These are phyloP conservation scores for Escallonia rubra DNA, from an alignment of 129 eudicot species.

Conservation along the genomic window DNA sequence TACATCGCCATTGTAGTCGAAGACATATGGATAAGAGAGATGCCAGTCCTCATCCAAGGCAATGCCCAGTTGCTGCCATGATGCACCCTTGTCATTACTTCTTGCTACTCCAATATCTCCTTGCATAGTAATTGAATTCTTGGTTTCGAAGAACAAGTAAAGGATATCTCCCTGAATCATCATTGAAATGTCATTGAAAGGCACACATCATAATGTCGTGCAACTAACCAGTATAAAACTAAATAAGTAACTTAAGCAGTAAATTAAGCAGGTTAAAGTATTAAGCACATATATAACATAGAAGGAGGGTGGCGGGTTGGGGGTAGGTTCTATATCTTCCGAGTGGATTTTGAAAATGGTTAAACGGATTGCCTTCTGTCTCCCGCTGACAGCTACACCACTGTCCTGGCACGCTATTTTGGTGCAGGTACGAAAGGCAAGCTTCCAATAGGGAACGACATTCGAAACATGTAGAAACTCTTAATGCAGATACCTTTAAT, in stretches of 20 bases:
- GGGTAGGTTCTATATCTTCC: too few relatives aligned
- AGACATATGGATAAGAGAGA: slow-evolving; percentile 85
- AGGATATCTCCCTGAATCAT: slow-evolving; percentile 62
- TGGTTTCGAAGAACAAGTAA: slow-evolving; percentile 71
- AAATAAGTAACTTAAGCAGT: not conserved
- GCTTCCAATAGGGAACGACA: too few relatives aligned
- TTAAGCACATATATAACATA: not conserved
- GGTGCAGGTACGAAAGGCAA: too few relatives aligned
- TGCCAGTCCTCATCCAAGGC: slow-evolving; percentile 89
- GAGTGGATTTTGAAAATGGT: too few relatives aligned
- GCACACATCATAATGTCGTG: not conserved
- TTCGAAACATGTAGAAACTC: too few relatives aligned
- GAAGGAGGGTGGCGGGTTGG: not conserved
- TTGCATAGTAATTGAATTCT: slow-evolving; percentile 73
- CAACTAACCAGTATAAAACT: not conserved
- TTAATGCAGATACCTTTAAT: too few relatives aligned
- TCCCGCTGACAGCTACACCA: too few relatives aligned
- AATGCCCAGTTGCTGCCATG: slow-evolving; percentile 76
- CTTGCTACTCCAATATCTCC: slow-evolving; percentile 88
- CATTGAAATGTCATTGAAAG: not conserved
- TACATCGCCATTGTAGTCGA: slow-evolving; percentile 65
- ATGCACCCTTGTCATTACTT: slow-evolving; percentile 74
- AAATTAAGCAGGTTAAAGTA: not conserved
- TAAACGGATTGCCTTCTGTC: too few relatives aligned
- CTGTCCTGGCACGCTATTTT: too few relatives aligned